Base-by-base conservation (phyloP, 352 stramenopile genomes). In the Phytophthora colocasiae region DNA sequence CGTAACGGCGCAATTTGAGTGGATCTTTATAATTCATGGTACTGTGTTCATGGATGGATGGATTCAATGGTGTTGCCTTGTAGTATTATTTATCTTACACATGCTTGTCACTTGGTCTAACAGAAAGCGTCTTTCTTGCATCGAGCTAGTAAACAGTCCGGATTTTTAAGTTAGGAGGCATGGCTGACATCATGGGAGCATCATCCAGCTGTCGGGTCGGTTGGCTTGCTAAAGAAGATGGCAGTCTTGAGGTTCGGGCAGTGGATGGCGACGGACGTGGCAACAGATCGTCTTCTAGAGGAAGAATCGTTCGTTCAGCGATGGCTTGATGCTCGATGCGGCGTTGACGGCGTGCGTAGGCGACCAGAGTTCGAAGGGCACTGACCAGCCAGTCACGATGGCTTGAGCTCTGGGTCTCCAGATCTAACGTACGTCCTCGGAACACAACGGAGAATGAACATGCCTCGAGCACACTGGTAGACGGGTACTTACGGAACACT, bases 381-480 rank as follows among this genome's bases (percentile, higher is more conserved):
- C 83, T 92, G 38, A 92, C 77, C 47, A 96, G 66, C 87, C 87
- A 96, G 71, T 96, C 86, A 9, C 87, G 85, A 63, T 96, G 83
- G 57, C 78, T 87, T 46, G 67, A 65, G 39, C 82, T 93, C 45
- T 85, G 71, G 6, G 87, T 96, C 58, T 96, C 85, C 24, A 96
- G 70, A 36, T 96, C 87, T 17, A 96, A 69, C 27, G 87, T 96
- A 19, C 87, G 84, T 50, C 87, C 77, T 4, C 61, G 72, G 29
- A 96, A 93, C 2, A 96, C 74, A 48, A 95, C 76, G 51, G 83
- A 93, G 15, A 96, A 81, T 8, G 84, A 96, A 60, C 80, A 78
- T 9, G 54, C 49, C 26, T 89, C 77, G 9, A 89, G 73, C n/a
- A 55, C 46, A 6, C 49, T 45, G 47, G 49, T 82, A n/a, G 63